These are phyloP conservation scores for Ormosia emarginata DNA, from an alignment of 306 rosid genomes.

Conservation along the genomic window DNA sequence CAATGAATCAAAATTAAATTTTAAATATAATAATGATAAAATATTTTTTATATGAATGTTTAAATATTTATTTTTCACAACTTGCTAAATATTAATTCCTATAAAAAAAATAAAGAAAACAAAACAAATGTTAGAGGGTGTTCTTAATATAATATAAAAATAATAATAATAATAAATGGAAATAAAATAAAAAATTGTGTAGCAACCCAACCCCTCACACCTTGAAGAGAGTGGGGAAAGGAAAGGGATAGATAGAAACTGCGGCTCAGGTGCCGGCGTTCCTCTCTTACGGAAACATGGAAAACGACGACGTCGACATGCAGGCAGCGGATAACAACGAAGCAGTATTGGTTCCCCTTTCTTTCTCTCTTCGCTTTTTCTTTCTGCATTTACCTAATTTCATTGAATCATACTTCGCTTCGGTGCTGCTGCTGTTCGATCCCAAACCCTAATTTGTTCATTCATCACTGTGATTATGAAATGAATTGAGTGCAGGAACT, in stretches of 20 bases:
- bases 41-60: no score
- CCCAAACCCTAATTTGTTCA: slow-evolving; percentile 27
- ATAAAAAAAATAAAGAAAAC: neutral
- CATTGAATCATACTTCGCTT: neutral
- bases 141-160: no score
- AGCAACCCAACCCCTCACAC: neutral
- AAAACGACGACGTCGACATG: slow-evolving; percentile 56
- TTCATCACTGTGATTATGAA: neutral
- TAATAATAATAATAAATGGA: no score
- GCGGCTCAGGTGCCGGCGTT: slow-evolving; percentile 7
- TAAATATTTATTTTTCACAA: no score
- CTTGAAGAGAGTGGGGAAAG: neutral
- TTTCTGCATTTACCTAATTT: neutral
- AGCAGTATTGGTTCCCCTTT: slow-evolving; percentile 17
- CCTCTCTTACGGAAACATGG: slow-evolving; percentile 30
- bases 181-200: neutral
- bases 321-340: slow-evolving; percentile 41
- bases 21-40: no score
- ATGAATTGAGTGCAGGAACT: slow-evolving; percentile 34
- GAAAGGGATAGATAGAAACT: neutral
- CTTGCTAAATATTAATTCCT: no score
- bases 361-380: neutral
- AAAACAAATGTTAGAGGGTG: no score
- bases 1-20: no score
- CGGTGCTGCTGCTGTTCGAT: neutral